These are phyloP conservation scores for Millerozyma miso DNA, from an alignment of 805 yeast genomes.

Conservation along the genomic window DNA sequence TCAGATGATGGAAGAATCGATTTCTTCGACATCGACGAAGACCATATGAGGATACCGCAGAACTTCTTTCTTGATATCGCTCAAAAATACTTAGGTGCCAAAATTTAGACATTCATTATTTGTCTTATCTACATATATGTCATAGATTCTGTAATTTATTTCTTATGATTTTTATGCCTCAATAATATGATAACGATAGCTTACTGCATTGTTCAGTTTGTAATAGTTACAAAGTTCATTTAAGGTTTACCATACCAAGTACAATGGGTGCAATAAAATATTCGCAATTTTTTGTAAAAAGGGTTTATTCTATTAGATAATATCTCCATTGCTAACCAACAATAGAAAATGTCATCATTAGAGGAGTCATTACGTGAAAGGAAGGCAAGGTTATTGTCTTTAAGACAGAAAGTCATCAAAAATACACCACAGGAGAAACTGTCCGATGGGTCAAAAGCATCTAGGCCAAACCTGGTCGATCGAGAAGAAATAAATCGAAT, in stretches of 20 bases:
- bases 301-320: background rate
- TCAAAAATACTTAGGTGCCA: slow-evolving; percentile 37
- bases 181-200: no score
- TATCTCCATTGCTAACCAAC: background rate
- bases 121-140: no score
- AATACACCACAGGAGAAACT: no score
- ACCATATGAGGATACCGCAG: slow-evolving; percentile 64
- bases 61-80: slow-evolving; percentile 44
- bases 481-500: slow-evolving; percentile 1
- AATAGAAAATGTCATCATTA: background rate
- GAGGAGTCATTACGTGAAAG: slow-evolving; percentile 10
- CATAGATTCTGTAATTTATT: no score
- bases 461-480: slow-evolving; percentile 8
- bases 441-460: no score
- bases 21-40: slow-evolving; percentile 49
- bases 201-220: no score
- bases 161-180: no score
- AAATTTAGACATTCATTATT: background rate
- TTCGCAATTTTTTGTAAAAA: background rate
- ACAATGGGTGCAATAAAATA: no score
- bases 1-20: slow-evolving; percentile 41
- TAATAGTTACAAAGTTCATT: no score
- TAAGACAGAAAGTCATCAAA: slow-evolving; percentile 8
- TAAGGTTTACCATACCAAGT: no score
- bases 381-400: slow-evolving; percentile 15